Evolutionary conservation across 176 grass and related monocot species (phyloP), one percentile per base, ranked within the genome.

Genomic region (Juncus effusus): DNA sequence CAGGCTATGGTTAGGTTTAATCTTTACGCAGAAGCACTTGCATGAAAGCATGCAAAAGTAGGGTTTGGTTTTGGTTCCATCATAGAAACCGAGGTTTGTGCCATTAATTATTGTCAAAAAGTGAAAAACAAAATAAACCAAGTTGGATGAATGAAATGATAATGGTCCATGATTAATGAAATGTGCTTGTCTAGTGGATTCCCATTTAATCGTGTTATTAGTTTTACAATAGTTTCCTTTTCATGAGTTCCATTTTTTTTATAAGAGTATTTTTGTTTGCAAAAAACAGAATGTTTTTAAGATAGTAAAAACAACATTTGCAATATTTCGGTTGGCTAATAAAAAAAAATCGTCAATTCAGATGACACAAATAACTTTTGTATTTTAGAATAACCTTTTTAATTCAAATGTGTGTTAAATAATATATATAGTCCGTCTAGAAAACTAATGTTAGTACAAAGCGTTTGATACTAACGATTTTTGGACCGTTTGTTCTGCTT

Each of bases 21-120:
- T 72, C 39, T 72, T 72, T 47, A 56, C 54, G 69, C 58, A 56
- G 52, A 72, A 57, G 54, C 69, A 72, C 54, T 72, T 60, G 39
- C 69, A 72, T 72, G 54, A 53, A 72, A 47, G 35, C 54, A 59
- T 60, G 54, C 69, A 72, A 72, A 72, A 60, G 54, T 72, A 72
- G 69, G 69, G 55, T 58, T 72, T 59, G 28, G 69, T 56, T 72
- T 72, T 42, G 38, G 69, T 72, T 72, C 16, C 42, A 40, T 72
- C 38, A 56, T 3, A 41, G n/a, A 55, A 70, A 56, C 51, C 65
- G 36, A 55, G 13, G 66, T 56, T 53, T 55, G 50, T 16, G 36
- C 37, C 51, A 42, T 70, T 70, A 7, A 56, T 70, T 14, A 41
- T 70, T 70, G 47, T 54, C 54, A 40, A 56, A 4, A 54, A 40